Conservation (phyloP, 73 alveolate species). For the Tetrahymena borealis region DNA sequence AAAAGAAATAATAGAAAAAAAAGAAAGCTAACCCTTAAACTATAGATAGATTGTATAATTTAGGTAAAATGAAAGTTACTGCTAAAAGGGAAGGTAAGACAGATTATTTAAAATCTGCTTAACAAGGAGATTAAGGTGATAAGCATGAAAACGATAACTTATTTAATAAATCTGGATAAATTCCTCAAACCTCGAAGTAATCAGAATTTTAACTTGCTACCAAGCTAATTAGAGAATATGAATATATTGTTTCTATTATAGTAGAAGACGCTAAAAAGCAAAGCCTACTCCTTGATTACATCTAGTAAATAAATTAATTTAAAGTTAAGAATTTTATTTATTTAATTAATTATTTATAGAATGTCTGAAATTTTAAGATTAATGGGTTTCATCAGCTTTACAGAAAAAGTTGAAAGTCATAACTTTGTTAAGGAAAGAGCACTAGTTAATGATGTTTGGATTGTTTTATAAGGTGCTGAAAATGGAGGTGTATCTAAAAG, state of each 20-base stretch:
- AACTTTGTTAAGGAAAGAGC: not conserved
- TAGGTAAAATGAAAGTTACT: not conserved
- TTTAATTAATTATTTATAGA: not conserved
- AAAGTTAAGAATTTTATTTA: not conserved
- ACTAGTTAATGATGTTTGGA: not conserved
- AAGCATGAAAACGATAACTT: not conserved
- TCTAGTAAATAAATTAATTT: not conserved
- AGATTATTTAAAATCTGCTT: not conserved
- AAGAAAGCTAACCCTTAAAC: not conserved
- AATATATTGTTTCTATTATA: not conserved
- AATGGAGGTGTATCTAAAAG: not conserved
- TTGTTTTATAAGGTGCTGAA: not conserved
- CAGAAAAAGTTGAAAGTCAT: not conserved
- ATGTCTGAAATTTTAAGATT: not conserved
- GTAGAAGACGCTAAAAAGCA: not conserved
- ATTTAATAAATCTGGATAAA: not conserved
- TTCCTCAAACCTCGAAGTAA: not conserved
- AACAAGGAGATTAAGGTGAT: not conserved
- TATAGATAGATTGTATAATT: not conserved
- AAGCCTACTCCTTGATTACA: not conserved
- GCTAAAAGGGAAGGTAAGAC: not conserved
- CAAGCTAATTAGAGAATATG: not conserved
- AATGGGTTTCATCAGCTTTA: not conserved
- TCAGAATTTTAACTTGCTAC: not conserved
- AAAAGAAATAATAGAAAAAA: not conserved